phyloP scores from a whole-genome alignment of 805 yeast genomes.

The Metschnikowia sp. region DNA sequence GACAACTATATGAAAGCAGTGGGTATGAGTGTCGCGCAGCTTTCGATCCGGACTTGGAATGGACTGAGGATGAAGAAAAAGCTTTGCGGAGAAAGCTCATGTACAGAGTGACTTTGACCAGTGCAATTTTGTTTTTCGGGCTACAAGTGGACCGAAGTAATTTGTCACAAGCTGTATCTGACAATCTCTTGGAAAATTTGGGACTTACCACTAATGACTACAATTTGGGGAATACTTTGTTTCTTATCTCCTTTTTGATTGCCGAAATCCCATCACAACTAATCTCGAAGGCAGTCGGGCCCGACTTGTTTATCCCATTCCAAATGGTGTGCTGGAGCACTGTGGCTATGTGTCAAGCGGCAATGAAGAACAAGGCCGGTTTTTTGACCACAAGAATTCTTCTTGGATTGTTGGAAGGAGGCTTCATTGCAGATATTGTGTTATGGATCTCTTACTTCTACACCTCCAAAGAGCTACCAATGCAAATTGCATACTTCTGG shows the following conservation, averaged over 20 bases:
- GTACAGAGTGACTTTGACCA: constrained; percentile 52
- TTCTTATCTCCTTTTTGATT: constrained; percentile 47
- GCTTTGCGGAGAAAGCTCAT: constrained; percentile 50
- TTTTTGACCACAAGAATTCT: constrained; percentile 49
- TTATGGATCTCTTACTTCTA: constrained; percentile 67
- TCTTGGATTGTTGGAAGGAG: constrained; percentile 60
- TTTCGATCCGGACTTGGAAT: constrained; percentile 54
- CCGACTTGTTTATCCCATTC: constrained; percentile 59
- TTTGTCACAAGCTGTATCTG: constrained; percentile 55
- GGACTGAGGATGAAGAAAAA: constrained; percentile 53
- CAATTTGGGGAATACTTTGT: constrained; percentile 57
- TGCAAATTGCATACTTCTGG: constrained; percentile 59
- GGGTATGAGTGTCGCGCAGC: constrained; percentile 52
- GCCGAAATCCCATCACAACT: constrained; percentile 67
- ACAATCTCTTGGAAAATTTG: constrained; percentile 50
- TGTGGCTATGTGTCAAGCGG: constrained; percentile 53
- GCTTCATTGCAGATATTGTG: constrained; percentile 50
- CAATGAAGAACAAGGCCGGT: constrained; percentile 36
- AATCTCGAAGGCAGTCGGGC: constrained; percentile 58
- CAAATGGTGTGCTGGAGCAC: constrained; percentile 56
- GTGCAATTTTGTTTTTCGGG: constrained; percentile 56
- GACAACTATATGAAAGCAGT: constrained; percentile 42
- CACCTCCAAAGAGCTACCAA: constrained; percentile 54
- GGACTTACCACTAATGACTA: constrained; percentile 51
- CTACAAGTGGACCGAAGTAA: constrained; percentile 59